Conservation (phyloP, 176 grass and related monocot genomes). For the Lolium multiflorum region DNA sequence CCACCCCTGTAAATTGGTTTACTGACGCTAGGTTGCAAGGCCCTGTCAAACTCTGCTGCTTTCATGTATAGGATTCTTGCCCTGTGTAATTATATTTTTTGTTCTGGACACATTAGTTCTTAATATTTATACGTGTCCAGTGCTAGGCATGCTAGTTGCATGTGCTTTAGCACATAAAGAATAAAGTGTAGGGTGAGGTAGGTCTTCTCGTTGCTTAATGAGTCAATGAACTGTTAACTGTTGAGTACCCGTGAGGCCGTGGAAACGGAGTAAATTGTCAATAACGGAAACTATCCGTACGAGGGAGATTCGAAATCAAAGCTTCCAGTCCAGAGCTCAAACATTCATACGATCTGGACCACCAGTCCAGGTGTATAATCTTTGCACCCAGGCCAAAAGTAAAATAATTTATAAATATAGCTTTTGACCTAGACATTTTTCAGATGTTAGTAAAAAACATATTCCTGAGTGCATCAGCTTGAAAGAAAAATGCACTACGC, state of each 20-base stretch:
- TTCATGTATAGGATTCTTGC: conserved; percentile 56
- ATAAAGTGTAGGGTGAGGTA: conserved; percentile 33
- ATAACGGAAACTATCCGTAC: no score
- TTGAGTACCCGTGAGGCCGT: background rate
- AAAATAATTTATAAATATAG: no score
- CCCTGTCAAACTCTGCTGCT: conserved; percentile 36
- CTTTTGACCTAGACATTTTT: no score
- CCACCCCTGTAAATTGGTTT: conserved; percentile 63
- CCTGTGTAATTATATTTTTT: conserved; percentile 58
- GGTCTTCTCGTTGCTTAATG: conserved; percentile 16
- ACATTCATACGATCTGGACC: no score
- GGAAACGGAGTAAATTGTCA: background rate
- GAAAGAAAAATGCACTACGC: no score
- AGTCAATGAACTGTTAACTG: background rate
- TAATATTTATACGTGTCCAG: conserved; percentile 35
- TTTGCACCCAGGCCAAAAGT: no score
- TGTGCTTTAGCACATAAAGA: conserved; percentile 27
- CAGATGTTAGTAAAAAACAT: no score
- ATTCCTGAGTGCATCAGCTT: no score
- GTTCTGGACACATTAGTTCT: conserved; percentile 30
- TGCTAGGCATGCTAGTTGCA: conserved; percentile 42
- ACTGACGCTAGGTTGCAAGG: conserved; percentile 51
- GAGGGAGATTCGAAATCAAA: no score
- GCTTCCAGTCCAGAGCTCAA: no score
- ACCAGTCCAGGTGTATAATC: no score